A percentile compares a stretch with the other conserved stretches of the same genome.
These are phyloP conservation scores for Hagleromyces aurorensis DNA, from an alignment of 805 yeast genomes.

Conservation along the genomic window DNA sequence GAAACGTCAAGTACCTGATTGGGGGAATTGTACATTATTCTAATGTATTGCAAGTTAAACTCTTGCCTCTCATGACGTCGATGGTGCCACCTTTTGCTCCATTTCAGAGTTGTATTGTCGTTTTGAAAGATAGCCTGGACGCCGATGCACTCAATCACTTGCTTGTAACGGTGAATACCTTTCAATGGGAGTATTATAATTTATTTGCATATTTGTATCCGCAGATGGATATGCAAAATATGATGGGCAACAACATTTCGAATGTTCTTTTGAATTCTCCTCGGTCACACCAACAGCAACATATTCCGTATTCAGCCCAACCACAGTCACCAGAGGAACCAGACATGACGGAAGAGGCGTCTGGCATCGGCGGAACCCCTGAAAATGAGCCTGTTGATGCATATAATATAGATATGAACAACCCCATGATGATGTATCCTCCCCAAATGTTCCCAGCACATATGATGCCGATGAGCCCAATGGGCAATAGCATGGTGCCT, in stretches of 20 bases:
- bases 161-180: slow-evolving; percentile 23
- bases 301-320: too few species aligned
- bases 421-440: too few species aligned
- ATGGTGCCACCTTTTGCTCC: slow-evolving; percentile 29
- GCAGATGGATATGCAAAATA: slow-evolving; percentile 6
- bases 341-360: not conserved
- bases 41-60: slow-evolving; percentile 23
- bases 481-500: too few species aligned
- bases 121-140: slow-evolving; percentile 15
- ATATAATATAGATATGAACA: too few species aligned
- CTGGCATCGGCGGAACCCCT: too few species aligned
- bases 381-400: too few species aligned
- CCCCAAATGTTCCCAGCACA: too few species aligned
- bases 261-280: too few species aligned
- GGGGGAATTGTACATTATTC: slow-evolving; percentile 30
- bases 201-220: slow-evolving; percentile 24
- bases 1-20: slow-evolving; percentile 27
- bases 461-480: too few species aligned
- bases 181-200: slow-evolving; percentile 28
- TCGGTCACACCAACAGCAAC: too few species aligned
- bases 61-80: slow-evolving; percentile 28
- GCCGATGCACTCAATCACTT: slow-evolving; percentile 20
- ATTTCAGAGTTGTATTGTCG: slow-evolving; percentile 27
- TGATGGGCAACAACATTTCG: too few species aligned
- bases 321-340: too few species aligned